Percentiles rank a stretch among this genome's conserved stretches.
Conservation (phyloP, 257 asterid genomes). For the Petunia secreta region DNA sequence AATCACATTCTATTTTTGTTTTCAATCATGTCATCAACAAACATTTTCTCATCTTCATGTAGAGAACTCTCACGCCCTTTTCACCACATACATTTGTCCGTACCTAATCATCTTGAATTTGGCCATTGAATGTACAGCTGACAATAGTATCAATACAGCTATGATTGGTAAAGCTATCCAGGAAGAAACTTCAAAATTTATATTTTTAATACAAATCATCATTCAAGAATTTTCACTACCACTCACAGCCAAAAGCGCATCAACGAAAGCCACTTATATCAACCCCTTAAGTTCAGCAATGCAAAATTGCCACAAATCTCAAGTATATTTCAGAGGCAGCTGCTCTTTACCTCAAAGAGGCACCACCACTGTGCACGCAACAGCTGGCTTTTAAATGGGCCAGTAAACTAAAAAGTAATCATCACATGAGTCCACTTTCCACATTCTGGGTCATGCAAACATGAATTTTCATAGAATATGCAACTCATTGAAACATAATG, state of each 20-base stretch:
- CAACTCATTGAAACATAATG: neutral
- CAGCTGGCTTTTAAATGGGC: neutral
- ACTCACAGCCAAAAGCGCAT: neutral
- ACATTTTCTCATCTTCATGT: neutral
- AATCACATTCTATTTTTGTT: neutral
- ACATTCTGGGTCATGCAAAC: neutral
- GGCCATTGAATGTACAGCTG: neutral
- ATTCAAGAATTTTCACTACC: neutral
- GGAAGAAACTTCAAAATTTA: conserved; percentile 3
- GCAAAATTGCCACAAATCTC: conserved; percentile 12
- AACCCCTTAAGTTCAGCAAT: conserved; percentile 5
- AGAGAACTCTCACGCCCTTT: neutral
- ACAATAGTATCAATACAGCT: neutral
- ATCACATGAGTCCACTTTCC: neutral
- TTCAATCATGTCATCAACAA: neutral
- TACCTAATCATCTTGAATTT: neutral
- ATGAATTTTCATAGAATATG: neutral
- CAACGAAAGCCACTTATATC: neutral
- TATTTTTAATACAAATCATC: neutral
- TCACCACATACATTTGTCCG: neutral
- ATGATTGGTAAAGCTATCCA: conserved; percentile 1
- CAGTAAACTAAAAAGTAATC: conserved; percentile 9
- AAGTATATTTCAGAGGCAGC: conserved; percentile 21
- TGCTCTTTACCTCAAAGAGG: neutral
- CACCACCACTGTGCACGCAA: neutral